These are phyloP conservation scores for Striga hermonthica DNA, from an alignment of 305 asterid genomes.

Conservation along the genomic window DNA sequence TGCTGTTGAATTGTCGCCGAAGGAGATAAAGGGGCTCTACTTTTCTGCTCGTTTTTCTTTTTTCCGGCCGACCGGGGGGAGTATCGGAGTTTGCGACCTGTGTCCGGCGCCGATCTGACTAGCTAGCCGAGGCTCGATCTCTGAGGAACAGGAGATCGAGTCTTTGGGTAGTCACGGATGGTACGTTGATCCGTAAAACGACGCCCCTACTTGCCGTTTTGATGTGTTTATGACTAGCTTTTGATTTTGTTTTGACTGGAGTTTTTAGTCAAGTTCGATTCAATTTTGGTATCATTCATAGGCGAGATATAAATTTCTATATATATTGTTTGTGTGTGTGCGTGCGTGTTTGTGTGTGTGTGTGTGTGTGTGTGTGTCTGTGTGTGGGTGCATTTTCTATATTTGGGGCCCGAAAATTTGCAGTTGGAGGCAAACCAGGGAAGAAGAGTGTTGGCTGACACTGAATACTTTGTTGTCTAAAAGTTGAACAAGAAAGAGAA, in stretches of 20 bases:
- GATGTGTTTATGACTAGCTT: conserved; percentile 29
- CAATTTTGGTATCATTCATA: conserved; percentile 5
- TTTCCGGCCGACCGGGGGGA: conserved; percentile 23
- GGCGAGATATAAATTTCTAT: not conserved
- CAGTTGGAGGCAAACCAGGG: not conserved
- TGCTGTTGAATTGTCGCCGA: conserved; percentile 37
- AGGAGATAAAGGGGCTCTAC: conserved; percentile 30
- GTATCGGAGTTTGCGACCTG: conserved; percentile 35
- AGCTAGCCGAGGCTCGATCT: conserved; percentile 49
- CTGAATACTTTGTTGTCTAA: not conserved
- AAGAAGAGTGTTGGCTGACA: not conserved
- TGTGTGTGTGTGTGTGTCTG: too few species aligned
- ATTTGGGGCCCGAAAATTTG: not conserved
- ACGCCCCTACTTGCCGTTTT: conserved; percentile 37
- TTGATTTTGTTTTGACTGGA: conserved; percentile 32
- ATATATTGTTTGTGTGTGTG: too few species aligned
- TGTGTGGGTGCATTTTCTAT: too few species aligned
- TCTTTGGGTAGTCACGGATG: conserved; percentile 46
- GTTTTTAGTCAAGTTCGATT: conserved; percentile 22
- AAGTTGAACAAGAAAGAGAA: not conserved
- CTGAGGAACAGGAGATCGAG: conserved; percentile 72
- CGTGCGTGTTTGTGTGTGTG: too few species aligned
- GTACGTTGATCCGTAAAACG: conserved; percentile 46
- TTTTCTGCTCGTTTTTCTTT: conserved; percentile 14
- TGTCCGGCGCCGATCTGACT: conserved; percentile 63